Percentiles rank a stretch among this genome's conserved stretches.
These are phyloP conservation scores for Phytophthora pini DNA, from an alignment of 352 stramenopile genomes.

Conservation along the genomic window DNA sequence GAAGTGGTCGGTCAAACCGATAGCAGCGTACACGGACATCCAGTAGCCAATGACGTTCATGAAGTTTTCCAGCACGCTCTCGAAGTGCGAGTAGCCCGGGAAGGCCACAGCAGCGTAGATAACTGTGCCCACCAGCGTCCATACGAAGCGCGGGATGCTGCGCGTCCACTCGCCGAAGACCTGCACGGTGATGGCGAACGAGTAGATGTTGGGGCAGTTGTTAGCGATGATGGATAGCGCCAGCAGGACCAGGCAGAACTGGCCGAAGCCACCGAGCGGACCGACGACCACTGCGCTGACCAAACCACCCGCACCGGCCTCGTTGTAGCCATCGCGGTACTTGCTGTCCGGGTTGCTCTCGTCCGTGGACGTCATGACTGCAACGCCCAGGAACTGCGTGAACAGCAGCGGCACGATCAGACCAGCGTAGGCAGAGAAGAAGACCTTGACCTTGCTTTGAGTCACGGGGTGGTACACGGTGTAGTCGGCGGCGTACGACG, in stretches of 20 bases:
- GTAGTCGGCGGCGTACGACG: slow-evolving; percentile 51
- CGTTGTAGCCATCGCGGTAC: slow-evolving; percentile 44
- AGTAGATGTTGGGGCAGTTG: slow-evolving; percentile 68
- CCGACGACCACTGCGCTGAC: slow-evolving; percentile 45
- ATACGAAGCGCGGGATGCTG: slow-evolving; percentile 45
- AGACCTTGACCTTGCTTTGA: slow-evolving; percentile 55
- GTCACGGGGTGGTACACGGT: slow-evolving; percentile 52
- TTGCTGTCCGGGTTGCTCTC: slow-evolving; percentile 34
- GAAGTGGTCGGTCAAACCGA: slow-evolving; percentile 48
- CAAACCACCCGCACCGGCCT: slow-evolving; percentile 39
- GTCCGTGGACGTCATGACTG: slow-evolving; percentile 50
- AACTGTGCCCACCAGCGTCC: slow-evolving; percentile 45
- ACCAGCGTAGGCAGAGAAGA: slow-evolving; percentile 46
- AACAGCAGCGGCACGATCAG: slow-evolving; percentile 54
- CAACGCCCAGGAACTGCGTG: slow-evolving; percentile 48
- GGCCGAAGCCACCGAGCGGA: slow-evolving; percentile 45
- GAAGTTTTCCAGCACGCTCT: slow-evolving; percentile 54
- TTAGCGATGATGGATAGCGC: slow-evolving; percentile 60
- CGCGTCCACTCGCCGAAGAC: slow-evolving; percentile 47
- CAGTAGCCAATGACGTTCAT: slow-evolving; percentile 67
- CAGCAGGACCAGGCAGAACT: slow-evolving; percentile 52
- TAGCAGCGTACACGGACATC: slow-evolving; percentile 47
- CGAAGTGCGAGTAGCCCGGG: slow-evolving; percentile 49
- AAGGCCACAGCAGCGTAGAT: slow-evolving; percentile 49
- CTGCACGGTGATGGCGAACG: slow-evolving; percentile 50